Evolutionary conservation across 352 stramenopile species (phyloP), one percentile per base, ranked within the genome.

Genomic region (Hyaloperonospora brassicae): DNA sequence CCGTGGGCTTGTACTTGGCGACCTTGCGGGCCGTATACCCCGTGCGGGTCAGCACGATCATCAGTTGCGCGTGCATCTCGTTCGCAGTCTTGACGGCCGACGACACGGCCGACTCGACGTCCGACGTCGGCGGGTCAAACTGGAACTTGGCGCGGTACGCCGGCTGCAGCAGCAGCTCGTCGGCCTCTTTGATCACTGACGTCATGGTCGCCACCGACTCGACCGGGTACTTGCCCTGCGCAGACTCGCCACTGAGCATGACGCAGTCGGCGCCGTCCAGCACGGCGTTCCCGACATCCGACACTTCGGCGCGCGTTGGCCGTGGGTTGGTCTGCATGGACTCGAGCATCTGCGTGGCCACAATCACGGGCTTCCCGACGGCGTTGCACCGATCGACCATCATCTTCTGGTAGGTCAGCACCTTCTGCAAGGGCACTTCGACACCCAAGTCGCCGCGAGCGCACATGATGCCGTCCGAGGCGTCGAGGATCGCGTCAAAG

Each of bases 401-500:
- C 64, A 79, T 66, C 70, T 95, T 95, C 64, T 95, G 85, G 75
- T 90, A 92, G 38, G 84, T 92, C 14, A 93, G 68, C 50, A 95
- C 85, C 62, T 93, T 90, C 49, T 93, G 79, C 9, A 85, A 63
- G 1, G 85, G 85, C 57, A 95, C 82, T 72, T 95, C 85, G 41
- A 95, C 83, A n/a, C 85, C 85, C 1, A 98, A 57, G 65, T 98
- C 92, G 17, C 91, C 89, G 59, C 93, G 80, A 4, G 89, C 89
- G 23, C 96, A 89, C 93, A 98, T 98, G 65, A 98, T 96, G 22
- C 92, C 93, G 74, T 98, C 93, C 31, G 84, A 88, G 17, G 90
- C 93, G n/a, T 93, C 76, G 27, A 98, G 76, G 63, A 98, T 97
- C 64, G 89, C 83, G 50, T 98, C 89, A 75, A 98, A 98, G 76